Evolutionary conservation across 2,329 filamentous ascomycete species (phyloP), one percentile per base, ranked within the genome.

Genomic region (Cercospora sesami): DNA sequence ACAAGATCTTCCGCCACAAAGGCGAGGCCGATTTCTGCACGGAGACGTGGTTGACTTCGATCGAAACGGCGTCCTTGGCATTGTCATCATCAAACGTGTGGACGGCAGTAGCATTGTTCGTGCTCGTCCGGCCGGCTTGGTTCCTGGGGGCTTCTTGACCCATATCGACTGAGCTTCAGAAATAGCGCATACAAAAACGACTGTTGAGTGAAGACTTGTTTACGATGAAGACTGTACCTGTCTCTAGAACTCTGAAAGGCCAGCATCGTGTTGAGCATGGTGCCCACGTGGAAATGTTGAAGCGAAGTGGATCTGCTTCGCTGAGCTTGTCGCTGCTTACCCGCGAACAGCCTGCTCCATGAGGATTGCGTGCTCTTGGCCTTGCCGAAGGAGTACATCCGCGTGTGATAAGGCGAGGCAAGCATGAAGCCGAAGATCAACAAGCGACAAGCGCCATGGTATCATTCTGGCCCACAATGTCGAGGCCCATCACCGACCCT

Each of bases 1-100:
- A 63, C 21, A 71, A 28, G 45, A 68, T 30, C 7, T 31, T 59
- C 4, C 67, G 63, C 67, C 66, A 71, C 16, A 51, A 26, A n/a
- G 60, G 26, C 9, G 60, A 55, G 2, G 7, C 26, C 18, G 28
- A 28, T 21, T 55, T 59, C 14, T 30, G 16, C 12, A 31, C 21
- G 18, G 33, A 8, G 16, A 59, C 23, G 2, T 60, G 18, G 30
- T 36, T 28, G 39, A 67, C 23, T 58, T 59, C 51, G 12, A 65
- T 18, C 21, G 30, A 16, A 26, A 39, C 55, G 30, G 18, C 14
- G 21, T 45, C 26, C 28, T 65, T 65, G 10, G 59, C 9, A 16
- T 48, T 21, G 30, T 28, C n/a, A 23, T 48, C 21, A n/a, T 39
- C n/a, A n/a, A n/a, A 39, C 5, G 36, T 2, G 36, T 39, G 14